phyloP scores from a whole-genome alignment of 495 filamentous ascomycete species.

The Cryomyces antarcticus region DNA sequence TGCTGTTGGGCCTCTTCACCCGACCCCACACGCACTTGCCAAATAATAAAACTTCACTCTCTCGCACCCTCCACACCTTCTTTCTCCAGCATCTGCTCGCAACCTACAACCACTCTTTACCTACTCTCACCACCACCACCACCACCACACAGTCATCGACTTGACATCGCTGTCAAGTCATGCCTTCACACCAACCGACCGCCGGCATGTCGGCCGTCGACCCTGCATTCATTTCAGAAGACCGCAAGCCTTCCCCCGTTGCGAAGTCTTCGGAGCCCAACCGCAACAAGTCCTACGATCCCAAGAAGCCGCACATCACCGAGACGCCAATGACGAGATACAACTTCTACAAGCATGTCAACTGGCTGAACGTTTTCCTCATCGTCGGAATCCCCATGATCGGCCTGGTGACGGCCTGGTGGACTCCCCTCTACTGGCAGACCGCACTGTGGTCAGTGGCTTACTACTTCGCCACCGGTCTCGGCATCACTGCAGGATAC shows the following conservation, averaged over 20 bases:
- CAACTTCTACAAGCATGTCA: slow-evolving; percentile 96
- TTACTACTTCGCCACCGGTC: slow-evolving; percentile 84
- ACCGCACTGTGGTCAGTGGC: slow-evolving; percentile 63
- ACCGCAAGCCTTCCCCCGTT: slow-evolving; percentile 11
- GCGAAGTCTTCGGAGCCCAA: slow-evolving; percentile 19
- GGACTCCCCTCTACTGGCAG: slow-evolving; percentile 55
- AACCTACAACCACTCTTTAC: too few species aligned
- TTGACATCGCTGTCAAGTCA: background rate
- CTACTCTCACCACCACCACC: too few species aligned
- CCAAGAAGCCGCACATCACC: slow-evolving; percentile 27
- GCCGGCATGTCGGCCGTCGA: slow-evolving; percentile 18
- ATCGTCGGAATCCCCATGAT: slow-evolving; percentile 69
- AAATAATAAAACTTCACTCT: too few species aligned
- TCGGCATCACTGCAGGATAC: slow-evolving; percentile 65
- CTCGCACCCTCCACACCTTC: too few species aligned
- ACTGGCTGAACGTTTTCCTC: slow-evolving; percentile 39
- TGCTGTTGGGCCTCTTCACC: too few species aligned
- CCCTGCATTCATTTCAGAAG: slow-evolving; percentile 12
- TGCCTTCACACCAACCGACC: slow-evolving; percentile 17
- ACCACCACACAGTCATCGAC: too few species aligned
- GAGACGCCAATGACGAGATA: slow-evolving; percentile 46
- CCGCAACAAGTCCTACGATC: slow-evolving; percentile 19
- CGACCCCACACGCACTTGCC: too few species aligned
- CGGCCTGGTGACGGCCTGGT: slow-evolving; percentile 59
- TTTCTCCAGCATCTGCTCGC: too few species aligned